phyloP scores from a whole-genome alignment of 2,329 filamentous ascomycete genomes.

The Aaosphaeria pasadenensis region DNA sequence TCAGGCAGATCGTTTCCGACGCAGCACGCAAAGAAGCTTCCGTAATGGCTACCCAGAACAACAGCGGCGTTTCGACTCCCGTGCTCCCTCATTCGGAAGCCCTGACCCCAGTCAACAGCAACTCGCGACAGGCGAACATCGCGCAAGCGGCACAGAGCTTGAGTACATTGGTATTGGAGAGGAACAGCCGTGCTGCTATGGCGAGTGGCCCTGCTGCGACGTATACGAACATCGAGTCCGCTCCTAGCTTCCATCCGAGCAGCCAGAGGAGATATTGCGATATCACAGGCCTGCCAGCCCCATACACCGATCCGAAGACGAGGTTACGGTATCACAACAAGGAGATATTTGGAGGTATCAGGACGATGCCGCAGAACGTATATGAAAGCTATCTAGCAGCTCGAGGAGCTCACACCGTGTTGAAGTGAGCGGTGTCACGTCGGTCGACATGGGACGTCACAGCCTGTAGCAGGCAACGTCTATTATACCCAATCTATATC shows the following conservation, averaged over 20 bases:
- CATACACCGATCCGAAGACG: conserved; percentile 94
- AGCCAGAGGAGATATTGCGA: conserved; percentile 92
- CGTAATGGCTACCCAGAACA: conserved; percentile 75
- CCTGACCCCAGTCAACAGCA: conserved; percentile 59
- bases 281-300: conserved; percentile 85
- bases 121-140: conserved; percentile 62
- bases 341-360: conserved; percentile 84
- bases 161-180: conserved; percentile 84
- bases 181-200: conserved; percentile 53
- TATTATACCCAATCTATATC: too few relatives aligned
- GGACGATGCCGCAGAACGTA: conserved; percentile 74
- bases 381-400: conserved; percentile 88
- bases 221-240: conserved; percentile 95
- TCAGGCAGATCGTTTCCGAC: conserved; percentile 93
- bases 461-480: too few relatives aligned
- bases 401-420: conserved; percentile 84
- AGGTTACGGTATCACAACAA: conserved; percentile 87
- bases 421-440: conserved; percentile 62
- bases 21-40: conserved; percentile 88
- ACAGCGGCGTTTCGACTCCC: conserved; percentile 74
- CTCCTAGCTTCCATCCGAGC: conserved; percentile 75
- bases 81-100: conserved; percentile 34
- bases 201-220: conserved; percentile 65
- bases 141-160: conserved; percentile 85
- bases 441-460: too few relatives aligned